Conservation (phyloP, 1,139 yeast genomes). For the Pichia sp. region DNA sequence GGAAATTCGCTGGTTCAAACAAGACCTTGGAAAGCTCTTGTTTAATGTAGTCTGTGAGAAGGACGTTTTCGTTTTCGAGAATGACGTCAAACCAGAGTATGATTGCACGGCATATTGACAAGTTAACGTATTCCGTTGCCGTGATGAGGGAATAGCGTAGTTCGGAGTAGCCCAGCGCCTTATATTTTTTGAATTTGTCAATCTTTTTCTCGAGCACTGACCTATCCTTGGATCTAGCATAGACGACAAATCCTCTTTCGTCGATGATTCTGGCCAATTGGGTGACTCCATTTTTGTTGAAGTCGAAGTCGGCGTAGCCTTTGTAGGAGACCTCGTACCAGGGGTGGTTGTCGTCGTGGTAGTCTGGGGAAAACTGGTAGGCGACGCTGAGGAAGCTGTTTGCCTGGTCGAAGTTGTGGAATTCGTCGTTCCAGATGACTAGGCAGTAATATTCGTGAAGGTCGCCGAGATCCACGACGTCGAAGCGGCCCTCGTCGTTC, state of each 20-base stretch:
- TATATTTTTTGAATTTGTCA: constrained; percentile 3
- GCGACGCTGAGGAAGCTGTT: constrained; percentile 37
- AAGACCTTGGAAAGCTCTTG: constrained; percentile 15
- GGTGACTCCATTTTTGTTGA: constrained; percentile 5
- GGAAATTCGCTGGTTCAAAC: constrained; percentile 15
- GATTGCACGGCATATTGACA: constrained; percentile 9
- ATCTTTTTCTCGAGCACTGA: background rate
- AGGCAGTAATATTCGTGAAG: constrained; percentile 31
- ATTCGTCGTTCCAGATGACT: constrained; percentile 71
- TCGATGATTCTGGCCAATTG: constrained; percentile 13
- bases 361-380: background rate
- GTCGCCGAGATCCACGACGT: constrained; percentile 19
- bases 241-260: constrained; percentile 11
- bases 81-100: constrained; percentile 17
- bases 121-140: constrained; percentile 10
- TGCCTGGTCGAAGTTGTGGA: constrained; percentile 54
- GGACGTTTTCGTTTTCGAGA: constrained; percentile 15
- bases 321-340: constrained; percentile 9
- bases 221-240: constrained; percentile 12
- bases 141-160: constrained; percentile 7
- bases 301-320: constrained; percentile 3
- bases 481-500: background rate
- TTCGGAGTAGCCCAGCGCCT: background rate
- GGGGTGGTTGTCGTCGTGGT: constrained; percentile 9
- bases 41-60: constrained; percentile 17